Evolutionary conservation across 2,329 filamentous ascomycete genomes (phyloP).

Genomic region (Eurotiales sp.): DNA sequence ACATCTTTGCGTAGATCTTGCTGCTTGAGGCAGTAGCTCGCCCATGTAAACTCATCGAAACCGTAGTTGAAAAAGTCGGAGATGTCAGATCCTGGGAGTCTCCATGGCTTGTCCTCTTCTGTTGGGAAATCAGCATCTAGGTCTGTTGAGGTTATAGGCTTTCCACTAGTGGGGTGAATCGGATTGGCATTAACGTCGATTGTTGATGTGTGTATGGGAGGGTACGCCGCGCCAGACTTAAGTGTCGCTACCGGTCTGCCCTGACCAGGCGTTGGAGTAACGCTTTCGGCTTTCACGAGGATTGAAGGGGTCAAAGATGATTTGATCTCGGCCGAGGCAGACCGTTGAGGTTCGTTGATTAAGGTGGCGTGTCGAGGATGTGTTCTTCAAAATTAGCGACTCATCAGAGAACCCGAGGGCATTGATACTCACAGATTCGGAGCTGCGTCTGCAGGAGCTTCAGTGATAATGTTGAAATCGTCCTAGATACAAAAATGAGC

Average conservation of each 20-base stretch:
- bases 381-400: conserved; percentile 28
- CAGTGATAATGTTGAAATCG: conserved; percentile 49
- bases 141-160: conserved; percentile 77
- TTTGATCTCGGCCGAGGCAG: conserved; percentile 32
- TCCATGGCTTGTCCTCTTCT: conserved; percentile 86
- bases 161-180: conserved; percentile 66
- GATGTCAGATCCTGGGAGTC: conserved; percentile 87
- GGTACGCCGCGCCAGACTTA: conserved; percentile 62
- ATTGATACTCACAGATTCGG: conserved; percentile 32
- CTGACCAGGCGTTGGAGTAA: conserved; percentile 27
- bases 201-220: conserved; percentile 67
- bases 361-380: conserved; percentile 37
- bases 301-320: conserved; percentile 32
- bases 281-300: conserved; percentile 28
- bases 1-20: conserved; percentile 73
- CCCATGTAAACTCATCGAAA: conserved; percentile 98
- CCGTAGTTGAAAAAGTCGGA: conserved; percentile 99
- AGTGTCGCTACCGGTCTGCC: conserved; percentile 38
- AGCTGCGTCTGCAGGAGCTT: conserved; percentile 41
- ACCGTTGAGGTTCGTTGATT: conserved; percentile 33
- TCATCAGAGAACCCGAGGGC: conserved; percentile 15
- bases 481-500: conserved; percentile 33
- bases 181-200: conserved; percentile 83
- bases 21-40: conserved; percentile 87
- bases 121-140: conserved; percentile 68